Percentiles rank a stretch among this genome's conserved stretches.
phyloP scores from a whole-genome alignment of 73 alveolate species.

The Uronychia setigera region DNA sequence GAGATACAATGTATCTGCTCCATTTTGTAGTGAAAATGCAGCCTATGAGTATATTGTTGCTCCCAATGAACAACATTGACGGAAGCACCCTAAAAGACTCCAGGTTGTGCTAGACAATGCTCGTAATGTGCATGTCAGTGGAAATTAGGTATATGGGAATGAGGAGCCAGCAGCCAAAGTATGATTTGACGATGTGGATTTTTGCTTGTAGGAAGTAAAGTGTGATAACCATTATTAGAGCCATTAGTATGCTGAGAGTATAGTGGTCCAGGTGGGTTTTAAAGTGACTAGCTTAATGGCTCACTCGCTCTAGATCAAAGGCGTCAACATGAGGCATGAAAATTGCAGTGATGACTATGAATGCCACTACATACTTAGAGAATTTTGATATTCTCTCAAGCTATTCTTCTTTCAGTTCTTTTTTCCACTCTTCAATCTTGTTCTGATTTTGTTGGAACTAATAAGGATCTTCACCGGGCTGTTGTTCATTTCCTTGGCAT shows the following conservation, averaged over 20 bases:
- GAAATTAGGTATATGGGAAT: neutral
- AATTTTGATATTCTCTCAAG: neutral
- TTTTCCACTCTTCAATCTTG: conserved; percentile 1
- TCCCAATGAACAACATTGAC: neutral
- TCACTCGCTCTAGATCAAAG: neutral
- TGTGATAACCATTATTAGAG: neutral
- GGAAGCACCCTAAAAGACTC: neutral
- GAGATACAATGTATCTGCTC: neutral
- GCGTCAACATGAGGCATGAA: neutral
- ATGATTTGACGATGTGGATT: neutral
- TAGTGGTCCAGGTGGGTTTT: neutral
- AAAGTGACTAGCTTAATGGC: neutral
- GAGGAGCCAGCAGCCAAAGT: neutral
- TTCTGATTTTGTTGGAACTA: neutral
- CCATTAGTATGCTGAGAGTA: neutral
- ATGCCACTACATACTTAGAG: neutral
- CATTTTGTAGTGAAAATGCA: neutral
- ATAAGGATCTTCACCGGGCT: neutral
- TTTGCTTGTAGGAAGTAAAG: neutral
- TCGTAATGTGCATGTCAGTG: neutral
- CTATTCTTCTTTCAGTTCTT: neutral
- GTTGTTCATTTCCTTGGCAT: neutral
- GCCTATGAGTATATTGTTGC: neutral
- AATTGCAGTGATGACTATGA: neutral
- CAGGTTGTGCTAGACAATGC: neutral